phyloP scores from a whole-genome alignment of 148 eudicot species.

The Amaranthus hypochondriacus region DNA sequence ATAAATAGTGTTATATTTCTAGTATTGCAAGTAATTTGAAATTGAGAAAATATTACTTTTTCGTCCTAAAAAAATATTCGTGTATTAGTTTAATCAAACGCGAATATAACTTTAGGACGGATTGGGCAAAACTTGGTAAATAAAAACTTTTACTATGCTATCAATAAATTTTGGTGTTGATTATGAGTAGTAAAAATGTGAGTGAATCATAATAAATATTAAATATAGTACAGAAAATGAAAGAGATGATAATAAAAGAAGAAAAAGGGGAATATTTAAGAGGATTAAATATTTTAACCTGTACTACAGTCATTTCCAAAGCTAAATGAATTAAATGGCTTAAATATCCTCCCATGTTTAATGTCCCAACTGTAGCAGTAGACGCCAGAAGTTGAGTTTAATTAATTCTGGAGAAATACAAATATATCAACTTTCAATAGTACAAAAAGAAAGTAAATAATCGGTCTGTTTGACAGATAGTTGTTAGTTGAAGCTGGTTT shows the following conservation, averaged over 20 bases:
- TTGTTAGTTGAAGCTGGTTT: too few relatives aligned
- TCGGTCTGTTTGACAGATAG: background rate
- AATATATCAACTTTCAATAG: background rate
- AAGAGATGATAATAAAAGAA: background rate
- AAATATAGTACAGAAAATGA: background rate
- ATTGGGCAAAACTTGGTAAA: too few relatives aligned
- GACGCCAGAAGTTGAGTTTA: slow-evolving; percentile 1
- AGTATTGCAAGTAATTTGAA: too few relatives aligned
- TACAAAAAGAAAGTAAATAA: background rate
- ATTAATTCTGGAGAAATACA: slow-evolving; percentile 9
- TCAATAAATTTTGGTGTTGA: too few relatives aligned
- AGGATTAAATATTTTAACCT: slow-evolving; percentile 16
- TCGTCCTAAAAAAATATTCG: too few relatives aligned
- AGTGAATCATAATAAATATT: background rate
- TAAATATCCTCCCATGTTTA: slow-evolving; percentile 31
- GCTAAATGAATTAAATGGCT: slow-evolving; percentile 15
- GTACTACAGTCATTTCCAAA: slow-evolving; percentile 23
- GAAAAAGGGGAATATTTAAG: slow-evolving; percentile 13
- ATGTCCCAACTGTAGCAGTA: slow-evolving; percentile 23
- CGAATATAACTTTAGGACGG: too few relatives aligned
- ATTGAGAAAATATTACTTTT: too few relatives aligned
- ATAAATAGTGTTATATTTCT: too few relatives aligned
- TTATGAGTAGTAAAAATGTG: too few relatives aligned
- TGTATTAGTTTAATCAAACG: too few relatives aligned
- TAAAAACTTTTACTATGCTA: too few relatives aligned